Evolutionary conservation across 805 yeast genomes (phyloP).

Genomic region (Blastobotrys terrestris): DNA sequence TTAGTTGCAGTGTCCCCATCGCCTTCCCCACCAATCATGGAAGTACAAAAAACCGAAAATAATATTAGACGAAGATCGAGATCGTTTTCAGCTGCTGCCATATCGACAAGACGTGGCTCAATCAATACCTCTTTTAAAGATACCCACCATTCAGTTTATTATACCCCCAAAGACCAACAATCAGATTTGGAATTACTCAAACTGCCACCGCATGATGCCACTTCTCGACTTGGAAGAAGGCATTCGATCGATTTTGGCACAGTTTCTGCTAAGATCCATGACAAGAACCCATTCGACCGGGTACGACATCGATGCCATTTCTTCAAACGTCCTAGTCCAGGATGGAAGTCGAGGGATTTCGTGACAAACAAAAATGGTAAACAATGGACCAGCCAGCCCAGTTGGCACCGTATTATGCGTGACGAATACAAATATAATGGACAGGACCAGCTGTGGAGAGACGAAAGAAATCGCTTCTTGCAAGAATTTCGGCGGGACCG

Average conservation of each 20-base stretch:
- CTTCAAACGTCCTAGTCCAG: conserved; percentile 19
- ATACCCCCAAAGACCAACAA: not conserved
- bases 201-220: not conserved
- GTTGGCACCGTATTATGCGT: conserved; percentile 23
- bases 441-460: conserved; percentile 21
- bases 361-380: conserved; percentile 8
- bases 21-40: conserved; percentile 6
- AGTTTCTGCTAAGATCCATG: not conserved
- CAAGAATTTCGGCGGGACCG: conserved; percentile 23
- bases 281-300: conserved; percentile 15
- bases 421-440: conserved; percentile 19
- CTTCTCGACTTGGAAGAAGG: too few species aligned
- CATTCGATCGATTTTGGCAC: not conserved
- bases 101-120: conserved; percentile 1
- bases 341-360: conserved; percentile 13
- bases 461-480: conserved; percentile 19
- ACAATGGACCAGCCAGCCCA: conserved; percentile 16
- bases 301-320: conserved; percentile 16
- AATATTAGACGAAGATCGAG: too few species aligned
- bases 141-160: not conserved
- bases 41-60: too few species aligned
- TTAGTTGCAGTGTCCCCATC: conserved; percentile 8
- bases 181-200: not conserved
- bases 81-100: too few species aligned
- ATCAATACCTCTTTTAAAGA: not conserved